Evolutionary conservation across 176 grass and related monocot genomes (phyloP).

Genomic region (Carex cristatella): DNA sequence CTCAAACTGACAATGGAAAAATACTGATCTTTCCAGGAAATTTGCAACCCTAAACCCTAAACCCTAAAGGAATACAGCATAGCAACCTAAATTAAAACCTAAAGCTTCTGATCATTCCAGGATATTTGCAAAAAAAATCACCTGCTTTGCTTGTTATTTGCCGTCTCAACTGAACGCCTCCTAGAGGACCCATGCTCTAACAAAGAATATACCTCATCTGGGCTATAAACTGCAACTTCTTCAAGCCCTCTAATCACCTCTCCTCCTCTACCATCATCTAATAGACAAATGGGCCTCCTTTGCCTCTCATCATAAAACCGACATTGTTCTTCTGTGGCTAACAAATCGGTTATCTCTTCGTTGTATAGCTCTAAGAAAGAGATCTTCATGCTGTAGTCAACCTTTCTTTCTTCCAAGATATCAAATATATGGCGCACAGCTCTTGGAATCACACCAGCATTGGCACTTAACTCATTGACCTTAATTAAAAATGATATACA

Average conservation of each 20-base stretch:
- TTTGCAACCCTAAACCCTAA: background rate
- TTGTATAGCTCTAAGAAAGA: constrained; percentile 90
- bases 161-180: constrained; percentile 69
- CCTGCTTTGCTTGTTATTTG: constrained; percentile 93
- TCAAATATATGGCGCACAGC: constrained; percentile 71
- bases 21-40: background rate
- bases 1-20: background rate
- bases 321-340: constrained; percentile 56
- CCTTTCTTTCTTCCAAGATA: constrained; percentile 48
- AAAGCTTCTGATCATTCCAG: constrained; percentile 6
- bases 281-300: constrained; percentile 56
- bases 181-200: constrained; percentile 64
- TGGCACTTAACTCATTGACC: constrained; percentile 40
- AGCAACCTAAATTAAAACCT: background rate
- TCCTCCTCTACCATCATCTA: constrained; percentile 86
- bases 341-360: constrained; percentile 77
- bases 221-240: constrained; percentile 67
- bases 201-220: constrained; percentile 59
- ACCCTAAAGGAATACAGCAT: background rate
- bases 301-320: constrained; percentile 57
- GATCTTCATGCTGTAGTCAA: constrained; percentile 73
- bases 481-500: constrained; percentile 12
- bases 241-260: constrained; percentile 77
- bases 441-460: constrained; percentile 89
- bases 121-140: constrained; percentile 23